phyloP scores from a whole-genome alignment of 2,329 filamentous ascomycete genomes.

The Pseudogymnoascus sp. region DNA sequence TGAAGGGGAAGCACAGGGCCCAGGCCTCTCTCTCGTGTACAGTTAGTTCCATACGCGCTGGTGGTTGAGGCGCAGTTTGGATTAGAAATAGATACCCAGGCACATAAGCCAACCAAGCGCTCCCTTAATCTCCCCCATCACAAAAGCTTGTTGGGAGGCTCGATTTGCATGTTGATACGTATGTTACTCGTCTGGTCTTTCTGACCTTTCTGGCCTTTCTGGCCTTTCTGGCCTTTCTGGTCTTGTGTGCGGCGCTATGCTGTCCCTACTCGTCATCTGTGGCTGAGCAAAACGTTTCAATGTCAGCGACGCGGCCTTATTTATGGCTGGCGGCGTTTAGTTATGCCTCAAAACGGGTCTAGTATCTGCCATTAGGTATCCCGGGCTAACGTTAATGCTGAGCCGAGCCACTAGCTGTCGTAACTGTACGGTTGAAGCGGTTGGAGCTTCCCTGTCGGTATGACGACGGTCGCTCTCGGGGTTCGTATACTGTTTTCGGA shows the following conservation, averaged over 20 bases:
- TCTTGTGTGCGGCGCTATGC: neutral
- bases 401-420: neutral
- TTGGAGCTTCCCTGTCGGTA: neutral
- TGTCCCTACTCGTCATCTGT: constrained; percentile 2
- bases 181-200: neutral
- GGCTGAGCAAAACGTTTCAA: constrained; percentile 1
- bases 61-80: constrained; percentile 4
- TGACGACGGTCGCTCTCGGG: neutral
- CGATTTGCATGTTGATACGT: neutral
- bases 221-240: neutral
- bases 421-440: neutral
- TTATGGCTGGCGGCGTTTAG: neutral
- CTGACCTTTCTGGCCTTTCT: neutral
- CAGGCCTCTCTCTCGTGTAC: neutral
- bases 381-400: constrained; percentile 1
- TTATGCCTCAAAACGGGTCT: neutral
- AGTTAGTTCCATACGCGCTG: neutral
- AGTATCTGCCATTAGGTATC: neutral
- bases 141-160: constrained; percentile 1
- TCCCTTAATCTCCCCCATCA: constrained; percentile 1
- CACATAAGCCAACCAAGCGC: constrained; percentile 4
- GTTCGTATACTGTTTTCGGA: constrained; percentile 7
- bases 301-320: neutral
- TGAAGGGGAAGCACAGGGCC: neutral
- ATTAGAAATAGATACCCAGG: constrained; percentile 8